Conservation (phyloP, 495 filamentous ascomycete species). For the Hypoxylon lienhwacheense region DNA sequence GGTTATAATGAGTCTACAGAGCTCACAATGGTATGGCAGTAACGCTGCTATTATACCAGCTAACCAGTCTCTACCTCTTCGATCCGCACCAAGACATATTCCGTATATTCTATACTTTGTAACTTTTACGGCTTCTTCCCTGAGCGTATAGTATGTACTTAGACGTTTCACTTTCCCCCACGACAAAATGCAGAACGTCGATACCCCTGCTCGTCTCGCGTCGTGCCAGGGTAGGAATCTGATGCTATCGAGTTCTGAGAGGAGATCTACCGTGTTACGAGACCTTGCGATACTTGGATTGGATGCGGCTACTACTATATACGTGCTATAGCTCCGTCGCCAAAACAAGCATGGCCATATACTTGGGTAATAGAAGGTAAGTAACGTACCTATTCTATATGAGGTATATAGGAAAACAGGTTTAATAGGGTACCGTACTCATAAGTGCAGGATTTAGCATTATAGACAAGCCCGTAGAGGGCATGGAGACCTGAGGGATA, state of each 20-base stretch:
- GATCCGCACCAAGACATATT: neutral
- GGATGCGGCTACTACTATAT: too few species aligned
- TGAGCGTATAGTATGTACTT: slow-evolving; percentile 21
- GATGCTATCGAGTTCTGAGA: slow-evolving; percentile 3
- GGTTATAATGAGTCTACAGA: neutral
- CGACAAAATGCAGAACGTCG: slow-evolving; percentile 26
- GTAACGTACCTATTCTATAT: too few species aligned
- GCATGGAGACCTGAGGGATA: slow-evolving; percentile 16
- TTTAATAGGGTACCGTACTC: slow-evolving; percentile 5
- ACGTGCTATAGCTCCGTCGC: slow-evolving; percentile 5
- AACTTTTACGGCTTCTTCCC: too few species aligned
- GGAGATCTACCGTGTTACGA: slow-evolving; percentile 12
- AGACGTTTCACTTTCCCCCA: slow-evolving; percentile 30
- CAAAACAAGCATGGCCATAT: slow-evolving; percentile 8
- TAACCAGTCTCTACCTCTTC: neutral
- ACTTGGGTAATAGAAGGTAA: neutral
- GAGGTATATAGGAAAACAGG: too few species aligned
- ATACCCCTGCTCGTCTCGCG: slow-evolving; percentile 31
- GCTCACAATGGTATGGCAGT: too few species aligned
- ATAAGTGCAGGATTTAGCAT: slow-evolving; percentile 24
- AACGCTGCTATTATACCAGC: too few species aligned
- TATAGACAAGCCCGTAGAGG: slow-evolving; percentile 22
- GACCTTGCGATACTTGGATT: slow-evolving; percentile 1
- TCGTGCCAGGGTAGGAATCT: slow-evolving; percentile 25
- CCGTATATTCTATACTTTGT: slow-evolving; percentile 3